Percentiles rank a stretch among this genome's conserved stretches.
These are phyloP conservation scores for Dactylellina haptotyla DNA, from an alignment of 2,329 filamentous ascomycete genomes.

Conservation along the genomic window DNA sequence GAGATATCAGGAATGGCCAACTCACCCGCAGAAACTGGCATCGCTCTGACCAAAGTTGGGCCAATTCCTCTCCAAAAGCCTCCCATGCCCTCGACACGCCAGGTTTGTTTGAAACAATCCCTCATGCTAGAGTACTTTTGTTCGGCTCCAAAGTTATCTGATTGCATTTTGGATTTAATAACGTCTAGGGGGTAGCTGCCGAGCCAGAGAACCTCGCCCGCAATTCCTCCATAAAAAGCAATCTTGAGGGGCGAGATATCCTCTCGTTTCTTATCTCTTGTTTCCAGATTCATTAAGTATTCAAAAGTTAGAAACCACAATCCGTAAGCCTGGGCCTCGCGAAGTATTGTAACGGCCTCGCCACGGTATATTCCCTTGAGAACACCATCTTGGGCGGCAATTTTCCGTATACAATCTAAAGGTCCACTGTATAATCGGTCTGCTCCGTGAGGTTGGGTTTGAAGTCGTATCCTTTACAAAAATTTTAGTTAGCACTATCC, in stretches of 20 bases:
- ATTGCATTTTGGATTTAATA: constrained; percentile 99
- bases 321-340: constrained; percentile 94
- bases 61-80: constrained; percentile 97
- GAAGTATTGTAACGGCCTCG: constrained; percentile 81
- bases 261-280: constrained; percentile 79
- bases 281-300: constrained; percentile 93
- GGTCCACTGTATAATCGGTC: constrained; percentile 82
- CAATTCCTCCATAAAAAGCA: constrained; percentile 89
- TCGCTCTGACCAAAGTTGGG: constrained; percentile 89
- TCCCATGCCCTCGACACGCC: constrained; percentile 75
- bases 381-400: constrained; percentile 75
- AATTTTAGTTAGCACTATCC: constrained; percentile 22
- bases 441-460: constrained; percentile 92
- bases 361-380: constrained; percentile 84
- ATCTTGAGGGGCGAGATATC: constrained; percentile 86
- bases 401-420: constrained; percentile 87
- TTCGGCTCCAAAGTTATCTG: constrained; percentile 77
- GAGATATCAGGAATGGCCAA: constrained; percentile 70
- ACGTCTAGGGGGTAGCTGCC: constrained; percentile 95
- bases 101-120: constrained; percentile 88
- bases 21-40: constrained; percentile 97
- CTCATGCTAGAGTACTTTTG: constrained; percentile 83
- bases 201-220: constrained; percentile 93
- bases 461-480: constrained; percentile 77
- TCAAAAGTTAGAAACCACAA: constrained; percentile 96